These are phyloP conservation scores for Mycena albidolilacea DNA, from an alignment of 768 basidiomycete genomes.

Conservation along the genomic window DNA sequence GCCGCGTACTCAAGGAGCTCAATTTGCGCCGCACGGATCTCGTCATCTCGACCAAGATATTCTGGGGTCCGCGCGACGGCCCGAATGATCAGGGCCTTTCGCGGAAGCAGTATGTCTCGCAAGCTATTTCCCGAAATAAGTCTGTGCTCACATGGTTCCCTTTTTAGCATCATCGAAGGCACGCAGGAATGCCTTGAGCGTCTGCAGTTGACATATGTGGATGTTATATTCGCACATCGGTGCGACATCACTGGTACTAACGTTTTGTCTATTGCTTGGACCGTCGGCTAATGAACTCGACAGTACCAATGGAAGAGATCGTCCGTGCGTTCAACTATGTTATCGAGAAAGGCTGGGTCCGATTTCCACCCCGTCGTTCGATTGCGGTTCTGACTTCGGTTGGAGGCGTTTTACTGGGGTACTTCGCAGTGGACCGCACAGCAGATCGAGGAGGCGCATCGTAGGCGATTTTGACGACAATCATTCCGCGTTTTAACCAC, in stretches of 20 bases:
- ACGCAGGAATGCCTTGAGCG: conserved; percentile 75
- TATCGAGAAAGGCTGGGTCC: conserved; percentile 76
- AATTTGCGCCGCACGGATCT: conserved; percentile 76
- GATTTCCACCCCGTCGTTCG: not conserved
- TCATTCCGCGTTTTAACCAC: conserved; percentile 1
- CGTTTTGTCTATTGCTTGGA: not conserved
- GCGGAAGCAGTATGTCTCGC: conserved; percentile 63
- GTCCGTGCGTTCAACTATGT: conserved; percentile 88
- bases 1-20: conserved; percentile 83
- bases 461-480: conserved; percentile 50
- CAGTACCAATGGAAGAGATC: conserved; percentile 81
- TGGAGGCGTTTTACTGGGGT: conserved; percentile 74
- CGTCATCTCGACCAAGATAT: conserved; percentile 85
- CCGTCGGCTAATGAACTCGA: not conserved
- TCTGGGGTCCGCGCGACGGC: conserved; percentile 76
- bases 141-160: not conserved
- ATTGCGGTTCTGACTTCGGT: not conserved
- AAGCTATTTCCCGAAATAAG: conserved; percentile 40
- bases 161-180: conserved; percentile 80
- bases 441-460: conserved; percentile 79
- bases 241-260: conserved; percentile 65
- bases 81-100: conserved; percentile 72
- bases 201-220: conserved; percentile 82
- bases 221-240: conserved; percentile 81
- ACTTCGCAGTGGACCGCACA: conserved; percentile 85